Percentiles rank a stretch among this genome's conserved stretches.
Conservation (phyloP, 306 rosid species). For the Rubus idaeus region DNA sequence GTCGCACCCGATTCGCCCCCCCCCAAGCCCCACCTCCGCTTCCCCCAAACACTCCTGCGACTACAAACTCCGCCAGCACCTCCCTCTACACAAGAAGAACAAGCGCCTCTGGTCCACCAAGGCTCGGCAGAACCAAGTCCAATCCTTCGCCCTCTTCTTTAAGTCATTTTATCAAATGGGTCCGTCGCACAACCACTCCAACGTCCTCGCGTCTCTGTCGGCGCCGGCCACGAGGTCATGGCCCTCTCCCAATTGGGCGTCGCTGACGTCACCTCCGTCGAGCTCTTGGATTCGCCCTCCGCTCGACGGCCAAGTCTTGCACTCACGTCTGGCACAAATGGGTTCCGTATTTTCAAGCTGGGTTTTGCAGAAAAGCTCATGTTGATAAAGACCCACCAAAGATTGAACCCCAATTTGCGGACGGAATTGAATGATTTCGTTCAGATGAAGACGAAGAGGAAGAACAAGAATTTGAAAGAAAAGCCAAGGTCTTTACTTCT, state of each 20-base stretch:
- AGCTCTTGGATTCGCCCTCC: conserved; percentile 77
- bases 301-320: conserved; percentile 44
- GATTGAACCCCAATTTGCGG: conserved; percentile 29
- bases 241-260: conserved; percentile 54
- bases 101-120: conserved; percentile 67
- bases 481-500: conserved; percentile 20
- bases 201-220: conserved; percentile 72
- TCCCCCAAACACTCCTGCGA: conserved; percentile 88
- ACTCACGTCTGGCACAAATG: conserved; percentile 49
- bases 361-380: conserved; percentile 36
- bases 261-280: conserved; percentile 72
- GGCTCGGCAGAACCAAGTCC: conserved; percentile 50
- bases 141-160: conserved; percentile 50
- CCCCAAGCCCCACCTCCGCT: conserved; percentile 52
- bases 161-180: conserved; percentile 39
- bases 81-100: conserved; percentile 61
- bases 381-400: conserved; percentile 25
- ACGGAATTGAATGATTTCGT: conserved; percentile 2
- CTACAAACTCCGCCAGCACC: conserved; percentile 44
- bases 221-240: conserved; percentile 84
- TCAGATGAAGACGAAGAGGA: conserved; percentile 32
- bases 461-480: conserved; percentile 25
- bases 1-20: conserved; percentile 42
- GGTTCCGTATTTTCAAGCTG: conserved; percentile 33
- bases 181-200: conserved; percentile 58